These are phyloP conservation scores for Gremmenia infestans DNA, from an alignment of 2,329 filamentous ascomycete genomes.

Conservation along the genomic window DNA sequence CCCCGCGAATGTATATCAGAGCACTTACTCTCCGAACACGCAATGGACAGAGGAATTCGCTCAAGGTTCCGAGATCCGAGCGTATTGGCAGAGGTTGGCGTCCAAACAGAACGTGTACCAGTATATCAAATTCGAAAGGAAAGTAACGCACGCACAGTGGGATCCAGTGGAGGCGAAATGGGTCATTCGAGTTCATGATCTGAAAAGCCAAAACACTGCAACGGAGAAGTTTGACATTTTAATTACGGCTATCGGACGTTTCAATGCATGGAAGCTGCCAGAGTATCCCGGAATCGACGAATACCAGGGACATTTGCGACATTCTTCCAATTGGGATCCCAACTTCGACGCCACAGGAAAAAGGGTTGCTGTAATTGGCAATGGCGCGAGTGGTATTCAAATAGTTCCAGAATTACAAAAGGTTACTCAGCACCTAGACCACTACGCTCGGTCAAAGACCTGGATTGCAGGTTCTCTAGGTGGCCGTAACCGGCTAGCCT, in stretches of 20 bases:
- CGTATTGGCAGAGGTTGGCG: slow-evolving; percentile 61
- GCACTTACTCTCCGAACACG: slow-evolving; percentile 61
- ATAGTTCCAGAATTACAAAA: slow-evolving; percentile 42
- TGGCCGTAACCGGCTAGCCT: slow-evolving; percentile 41
- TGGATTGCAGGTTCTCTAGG: slow-evolving; percentile 64
- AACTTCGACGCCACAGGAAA: slow-evolving; percentile 44
- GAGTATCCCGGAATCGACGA: slow-evolving; percentile 52
- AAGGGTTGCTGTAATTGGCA: slow-evolving; percentile 46
- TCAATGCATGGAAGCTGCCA: slow-evolving; percentile 62
- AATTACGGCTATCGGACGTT: slow-evolving; percentile 59
- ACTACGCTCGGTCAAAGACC: slow-evolving; percentile 45
- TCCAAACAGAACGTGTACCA: slow-evolving; percentile 60
- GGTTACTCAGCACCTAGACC: slow-evolving; percentile 13
- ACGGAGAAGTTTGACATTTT: slow-evolving; percentile 53
- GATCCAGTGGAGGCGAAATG: slow-evolving; percentile 46
- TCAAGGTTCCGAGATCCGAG: slow-evolving; percentile 59
- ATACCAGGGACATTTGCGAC: slow-evolving; percentile 46
- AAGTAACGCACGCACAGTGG: slow-evolving; percentile 55
- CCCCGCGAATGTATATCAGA: slow-evolving; percentile 55
- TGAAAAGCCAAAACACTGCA: slow-evolving; percentile 33
- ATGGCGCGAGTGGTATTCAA: slow-evolving; percentile 48
- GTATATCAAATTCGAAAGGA: slow-evolving; percentile 48
- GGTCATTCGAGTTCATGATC: slow-evolving; percentile 37
- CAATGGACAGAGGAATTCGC: slow-evolving; percentile 67
- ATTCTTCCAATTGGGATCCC: slow-evolving; percentile 57